Base-by-base conservation (phyloP, 306 rosid species). In the Amphicarpaea edgeworthii region DNA sequence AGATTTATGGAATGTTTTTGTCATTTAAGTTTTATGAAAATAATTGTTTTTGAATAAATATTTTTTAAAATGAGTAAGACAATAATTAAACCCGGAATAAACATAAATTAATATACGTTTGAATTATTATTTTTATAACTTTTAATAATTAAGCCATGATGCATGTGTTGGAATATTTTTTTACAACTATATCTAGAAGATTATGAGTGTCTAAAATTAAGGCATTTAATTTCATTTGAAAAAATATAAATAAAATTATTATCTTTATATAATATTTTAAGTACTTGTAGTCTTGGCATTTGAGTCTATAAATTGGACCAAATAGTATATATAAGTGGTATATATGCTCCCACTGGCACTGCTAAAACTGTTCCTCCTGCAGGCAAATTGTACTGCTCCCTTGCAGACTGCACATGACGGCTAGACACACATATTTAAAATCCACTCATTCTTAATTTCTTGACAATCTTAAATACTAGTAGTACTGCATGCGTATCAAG, bases 331-430 rank as follows among this genome's bases (percentile, higher is more conserved):
- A n/a, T 81, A 76, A 60, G 71, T 74, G n/a, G n/a, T n/a, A n/a
- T 54, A 75, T 82, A 40, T 10, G 83, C 63, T 79, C 78, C 61
- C n/a, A 10, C 34, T 49, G 62, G 24, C 74, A n/a, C 69, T 58
- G 30, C 77, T 64, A 51, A n/a, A n/a, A 75, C 76, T 62, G 37
- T 64, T n/a, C n/a, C n/a, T n/a, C 50, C 45, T 69, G 75, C 83
- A 63, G 76, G 24, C 81, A 72, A 8, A 72, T 32, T 71, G 78
- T 71, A 83, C 70, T 60, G 74, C 74, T 84, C 66, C 80, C 54
- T 49, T 83, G 86, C 86, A 86, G 28, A 74, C 87, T 81, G 88
- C 96, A 83, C 96, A 78, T 84, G 88, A 81, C 55, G 73, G 15
- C 85, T 45, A 61, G 72, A 83, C 68, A 68, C 65, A 64, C 77